Percentiles rank a stretch among this genome's conserved stretches.
phyloP scores from a whole-genome alignment of 2,329 filamentous ascomycete species.

The Trichoderma sp. region DNA sequence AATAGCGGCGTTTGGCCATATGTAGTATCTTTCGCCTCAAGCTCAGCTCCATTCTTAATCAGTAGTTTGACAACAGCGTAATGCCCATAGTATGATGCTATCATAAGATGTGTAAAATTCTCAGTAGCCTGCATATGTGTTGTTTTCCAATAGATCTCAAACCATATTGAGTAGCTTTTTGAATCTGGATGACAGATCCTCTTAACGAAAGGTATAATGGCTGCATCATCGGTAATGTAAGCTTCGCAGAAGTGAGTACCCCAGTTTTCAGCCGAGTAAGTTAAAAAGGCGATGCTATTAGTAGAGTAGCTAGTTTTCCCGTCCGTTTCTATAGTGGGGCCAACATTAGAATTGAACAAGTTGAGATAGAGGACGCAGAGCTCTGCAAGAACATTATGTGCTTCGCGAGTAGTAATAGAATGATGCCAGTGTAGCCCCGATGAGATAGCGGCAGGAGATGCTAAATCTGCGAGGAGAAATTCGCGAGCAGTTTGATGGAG shows the following conservation, averaged over 20 bases:
- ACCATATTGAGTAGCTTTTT: constrained; percentile 22
- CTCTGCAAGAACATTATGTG: constrained; percentile 34
- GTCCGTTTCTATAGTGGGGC: neutral
- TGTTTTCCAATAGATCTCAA: constrained; percentile 2
- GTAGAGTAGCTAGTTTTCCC: neutral
- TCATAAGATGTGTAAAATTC: neutral
- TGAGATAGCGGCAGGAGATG: constrained; percentile 15
- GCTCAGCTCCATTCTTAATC: too few species aligned
- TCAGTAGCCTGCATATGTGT: neutral
- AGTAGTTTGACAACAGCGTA: neutral
- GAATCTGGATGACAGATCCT: constrained; percentile 31
- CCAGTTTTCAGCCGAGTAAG: constrained; percentile 35
- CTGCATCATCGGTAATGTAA: constrained; percentile 20
- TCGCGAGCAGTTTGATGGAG: constrained; percentile 42
- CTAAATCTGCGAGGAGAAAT: constrained; percentile 36
- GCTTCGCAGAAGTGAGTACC: constrained; percentile 32
- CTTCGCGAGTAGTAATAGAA: constrained; percentile 32
- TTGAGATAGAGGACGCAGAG: constrained; percentile 34
- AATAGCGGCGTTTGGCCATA: too few species aligned
- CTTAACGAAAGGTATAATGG: constrained; percentile 25
- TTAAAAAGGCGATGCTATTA: constrained; percentile 28
- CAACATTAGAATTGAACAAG: constrained; percentile 26
- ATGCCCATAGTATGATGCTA: constrained; percentile 27
- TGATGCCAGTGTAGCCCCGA: constrained; percentile 31
- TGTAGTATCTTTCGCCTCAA: too few species aligned